Evolutionary conservation across 1,139 yeast species (phyloP).

Genomic region (Taphrina sp.): DNA sequence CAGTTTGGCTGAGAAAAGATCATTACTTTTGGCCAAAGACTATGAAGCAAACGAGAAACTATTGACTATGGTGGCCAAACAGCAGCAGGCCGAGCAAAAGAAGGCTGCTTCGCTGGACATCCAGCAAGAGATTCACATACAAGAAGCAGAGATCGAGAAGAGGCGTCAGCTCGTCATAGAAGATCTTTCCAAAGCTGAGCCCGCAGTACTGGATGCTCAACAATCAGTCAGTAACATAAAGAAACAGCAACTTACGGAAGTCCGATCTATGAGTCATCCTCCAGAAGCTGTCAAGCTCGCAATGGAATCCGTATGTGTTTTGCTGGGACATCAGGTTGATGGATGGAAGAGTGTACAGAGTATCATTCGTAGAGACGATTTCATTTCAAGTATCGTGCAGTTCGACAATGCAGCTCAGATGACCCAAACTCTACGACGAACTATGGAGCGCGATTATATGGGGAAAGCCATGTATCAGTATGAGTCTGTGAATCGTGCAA

Average conservation of each 20-base stretch:
- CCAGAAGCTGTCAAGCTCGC: conserved; percentile 85
- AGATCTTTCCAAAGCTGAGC: conserved; percentile 75
- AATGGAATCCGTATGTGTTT: conserved; percentile 80
- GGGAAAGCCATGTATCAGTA: conserved; percentile 63
- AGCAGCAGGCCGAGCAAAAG: conserved; percentile 87
- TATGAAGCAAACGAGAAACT: conserved; percentile 69
- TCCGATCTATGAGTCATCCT: conserved; percentile 86
- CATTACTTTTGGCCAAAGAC: conserved; percentile 56
- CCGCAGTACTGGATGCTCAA: conserved; percentile 80
- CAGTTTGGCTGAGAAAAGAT: conserved; percentile 56
- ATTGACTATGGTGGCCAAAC: conserved; percentile 76
- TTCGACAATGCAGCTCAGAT: conserved; percentile 66
- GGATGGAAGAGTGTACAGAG: conserved; percentile 83
- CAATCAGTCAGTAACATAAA: conserved; percentile 85
- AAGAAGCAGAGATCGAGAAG: conserved; percentile 60
- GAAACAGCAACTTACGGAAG: conserved; percentile 85
- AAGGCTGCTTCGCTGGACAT: conserved; percentile 81
- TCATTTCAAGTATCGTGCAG: conserved; percentile 75
- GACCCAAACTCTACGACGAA: conserved; percentile 52
- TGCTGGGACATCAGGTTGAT: conserved; percentile 67
- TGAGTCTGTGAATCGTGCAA: conserved; percentile 79
- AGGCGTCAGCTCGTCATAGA: conserved; percentile 58
- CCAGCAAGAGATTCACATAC: conserved; percentile 65
- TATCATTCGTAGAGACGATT: conserved; percentile 80
- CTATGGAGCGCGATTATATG: conserved; percentile 62